phyloP scores from a whole-genome alignment of 495 filamentous ascomycete species.

The Talaromyces adpressus region DNA sequence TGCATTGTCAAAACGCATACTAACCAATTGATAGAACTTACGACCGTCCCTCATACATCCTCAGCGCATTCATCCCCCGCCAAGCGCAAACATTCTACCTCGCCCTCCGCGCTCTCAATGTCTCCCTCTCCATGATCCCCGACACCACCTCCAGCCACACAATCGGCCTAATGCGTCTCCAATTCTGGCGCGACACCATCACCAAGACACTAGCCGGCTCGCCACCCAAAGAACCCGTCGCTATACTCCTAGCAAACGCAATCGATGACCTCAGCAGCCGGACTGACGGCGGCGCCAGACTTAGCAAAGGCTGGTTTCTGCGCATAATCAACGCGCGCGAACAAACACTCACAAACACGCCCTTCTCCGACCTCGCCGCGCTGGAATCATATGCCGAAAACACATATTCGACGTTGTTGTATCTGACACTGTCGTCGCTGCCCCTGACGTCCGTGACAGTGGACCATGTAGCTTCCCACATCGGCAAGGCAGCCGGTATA shows the following conservation, averaged over 20 bases:
- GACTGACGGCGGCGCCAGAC: conserved; percentile 44
- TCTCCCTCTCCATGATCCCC: conserved; percentile 80
- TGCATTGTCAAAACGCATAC: neutral
- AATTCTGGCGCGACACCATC: conserved; percentile 89
- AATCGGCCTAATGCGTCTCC: conserved; percentile 78
- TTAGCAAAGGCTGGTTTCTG: conserved; percentile 75
- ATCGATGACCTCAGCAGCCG: conserved; percentile 52
- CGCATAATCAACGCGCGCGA: conserved; percentile 74
- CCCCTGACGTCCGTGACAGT: conserved; percentile 73
- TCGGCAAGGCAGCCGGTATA: conserved; percentile 90
- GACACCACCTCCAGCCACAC: conserved; percentile 77
- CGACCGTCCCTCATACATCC: conserved; percentile 81
- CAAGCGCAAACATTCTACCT: conserved; percentile 72
- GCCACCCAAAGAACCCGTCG: conserved; percentile 84
- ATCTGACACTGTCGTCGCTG: conserved; percentile 72
- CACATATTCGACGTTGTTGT: conserved; percentile 90
- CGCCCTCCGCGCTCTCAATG: conserved; percentile 85
- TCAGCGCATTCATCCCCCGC: conserved; percentile 73
- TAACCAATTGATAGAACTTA: conserved; percentile 49
- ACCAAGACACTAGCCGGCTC: conserved; percentile 62
- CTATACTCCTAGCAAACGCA: conserved; percentile 70
- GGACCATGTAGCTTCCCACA: conserved; percentile 88
- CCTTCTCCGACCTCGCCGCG: conserved; percentile 63
- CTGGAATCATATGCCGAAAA: conserved; percentile 88
- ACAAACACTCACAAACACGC: conserved; percentile 74